A percentile compares a stretch with the other conserved stretches of the same genome.
Conservation (phyloP, 2,329 filamentous ascomycete genomes). For the Apiospora saccharicola region DNA sequence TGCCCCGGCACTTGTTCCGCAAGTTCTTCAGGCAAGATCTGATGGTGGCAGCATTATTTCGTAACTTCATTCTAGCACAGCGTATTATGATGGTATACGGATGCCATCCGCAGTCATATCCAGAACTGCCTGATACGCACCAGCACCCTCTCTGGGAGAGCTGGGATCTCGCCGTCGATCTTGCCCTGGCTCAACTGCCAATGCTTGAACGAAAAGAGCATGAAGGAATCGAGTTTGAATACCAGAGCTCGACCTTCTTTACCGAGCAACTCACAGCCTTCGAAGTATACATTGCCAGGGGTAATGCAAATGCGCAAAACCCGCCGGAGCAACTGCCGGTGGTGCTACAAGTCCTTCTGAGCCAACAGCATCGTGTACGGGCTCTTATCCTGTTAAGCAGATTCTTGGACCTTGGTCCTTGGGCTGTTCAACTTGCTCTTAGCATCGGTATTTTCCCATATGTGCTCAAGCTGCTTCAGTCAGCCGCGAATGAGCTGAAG, state of each 20-base stretch:
- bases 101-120: slow-evolving; percentile 92
- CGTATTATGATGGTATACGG: slow-evolving; percentile 96
- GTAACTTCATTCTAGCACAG: slow-evolving; percentile 94
- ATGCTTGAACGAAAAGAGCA: slow-evolving; percentile 81
- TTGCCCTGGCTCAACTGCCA: slow-evolving; percentile 89
- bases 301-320: slow-evolving; percentile 81
- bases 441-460: slow-evolving; percentile 99
- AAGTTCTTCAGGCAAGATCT: slow-evolving; percentile 97
- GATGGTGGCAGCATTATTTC: slow-evolving; percentile 97
- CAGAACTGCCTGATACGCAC: slow-evolving; percentile 91
- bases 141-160: slow-evolving; percentile 96
- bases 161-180: slow-evolving; percentile 96
- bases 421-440: slow-evolving; percentile 97
- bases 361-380: slow-evolving; percentile 90
- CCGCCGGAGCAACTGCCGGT: slow-evolving; percentile 95
- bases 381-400: slow-evolving; percentile 91
- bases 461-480: slow-evolving; percentile 95
- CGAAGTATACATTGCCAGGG: slow-evolving; percentile 89
- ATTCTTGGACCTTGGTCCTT: slow-evolving; percentile 94
- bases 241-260: slow-evolving; percentile 94
- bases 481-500: slow-evolving; percentile 91
- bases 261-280: slow-evolving; percentile 97
- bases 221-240: slow-evolving; percentile 82
- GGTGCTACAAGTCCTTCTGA: slow-evolving; percentile 92
- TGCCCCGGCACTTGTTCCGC: slow-evolving; percentile 90